Conservation (phyloP, 371 early-diverging fungal genomes). For the Mortierella sp. region DNA sequence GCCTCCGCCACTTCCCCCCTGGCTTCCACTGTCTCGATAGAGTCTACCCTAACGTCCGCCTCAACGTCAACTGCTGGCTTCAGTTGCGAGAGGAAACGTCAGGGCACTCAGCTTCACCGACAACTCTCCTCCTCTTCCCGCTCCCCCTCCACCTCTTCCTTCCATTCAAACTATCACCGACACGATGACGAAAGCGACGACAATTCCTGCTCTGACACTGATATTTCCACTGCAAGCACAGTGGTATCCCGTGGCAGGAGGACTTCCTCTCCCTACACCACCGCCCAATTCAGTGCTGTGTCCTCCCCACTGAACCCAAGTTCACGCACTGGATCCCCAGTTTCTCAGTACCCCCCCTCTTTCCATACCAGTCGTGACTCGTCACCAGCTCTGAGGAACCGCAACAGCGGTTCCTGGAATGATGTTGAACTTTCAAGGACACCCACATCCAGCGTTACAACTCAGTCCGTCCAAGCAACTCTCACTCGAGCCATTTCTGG, state of each 20-base stretch:
- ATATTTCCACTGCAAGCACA: slow-evolving; percentile 34
- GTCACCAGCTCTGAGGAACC: not conserved
- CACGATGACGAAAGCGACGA: slow-evolving; percentile 28
- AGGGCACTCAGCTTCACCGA: not conserved
- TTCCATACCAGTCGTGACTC: not conserved
- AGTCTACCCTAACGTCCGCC: slow-evolving; percentile 8
- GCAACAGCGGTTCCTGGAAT: not conserved
- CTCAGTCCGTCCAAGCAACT: not conserved
- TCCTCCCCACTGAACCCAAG: slow-evolving; percentile 16
- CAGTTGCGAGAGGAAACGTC: not conserved
- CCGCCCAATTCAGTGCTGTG: slow-evolving; percentile 1
- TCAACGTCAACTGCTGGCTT: not conserved
- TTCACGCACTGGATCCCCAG: slow-evolving; percentile 14
- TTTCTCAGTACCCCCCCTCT: slow-evolving; percentile 10
- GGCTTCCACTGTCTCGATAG: slow-evolving; percentile 8
- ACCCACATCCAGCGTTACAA: slow-evolving; percentile 4
- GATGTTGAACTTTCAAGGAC: not conserved
- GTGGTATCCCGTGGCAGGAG: slow-evolving; percentile 39
- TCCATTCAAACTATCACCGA: not conserved
- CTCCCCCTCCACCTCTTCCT: not conserved
- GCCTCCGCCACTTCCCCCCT: not conserved
- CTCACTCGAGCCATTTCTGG: not conserved
- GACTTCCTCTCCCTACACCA: not conserved
- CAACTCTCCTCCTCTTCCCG: not conserved
- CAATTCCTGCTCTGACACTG: slow-evolving; percentile 16